Evolutionary conservation across 305 asterid species (phyloP).

Genomic region (Fraxinus greggii): DNA sequence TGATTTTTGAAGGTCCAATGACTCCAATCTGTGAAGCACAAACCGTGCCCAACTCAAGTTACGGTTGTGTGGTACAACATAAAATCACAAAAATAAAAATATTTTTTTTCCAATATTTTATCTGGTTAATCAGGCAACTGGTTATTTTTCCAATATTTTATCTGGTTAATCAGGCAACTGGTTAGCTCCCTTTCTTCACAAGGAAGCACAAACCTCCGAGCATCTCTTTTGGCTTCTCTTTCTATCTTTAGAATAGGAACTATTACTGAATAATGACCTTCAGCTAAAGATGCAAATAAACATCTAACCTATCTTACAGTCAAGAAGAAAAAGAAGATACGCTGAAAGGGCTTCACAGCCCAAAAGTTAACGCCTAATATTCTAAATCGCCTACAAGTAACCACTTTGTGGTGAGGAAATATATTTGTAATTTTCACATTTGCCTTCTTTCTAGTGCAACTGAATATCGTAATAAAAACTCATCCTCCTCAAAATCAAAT

Average conservation of each 20-base stretch:
- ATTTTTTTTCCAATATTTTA: not conserved
- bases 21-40: not conserved
- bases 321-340: not conserved
- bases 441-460: not conserved
- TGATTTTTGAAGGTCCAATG: not conserved
- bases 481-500: not conserved
- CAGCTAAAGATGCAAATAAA: constrained; percentile 1
- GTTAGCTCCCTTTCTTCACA: not conserved
- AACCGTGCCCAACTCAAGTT: not conserved
- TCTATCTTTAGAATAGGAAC: not conserved
- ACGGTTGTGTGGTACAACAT: not conserved
- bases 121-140: not conserved
- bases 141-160: not conserved
- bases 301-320: not conserved
- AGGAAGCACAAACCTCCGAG: not conserved
- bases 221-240: not conserved
- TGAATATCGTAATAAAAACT: not conserved
- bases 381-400: not conserved
- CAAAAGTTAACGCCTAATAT: not conserved
- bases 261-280: not conserved
- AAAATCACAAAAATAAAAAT: not conserved
- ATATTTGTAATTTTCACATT: not conserved
- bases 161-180: not conserved
- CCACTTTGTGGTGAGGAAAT: not conserved
- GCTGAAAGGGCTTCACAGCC: not conserved